Conservation (phyloP, 345 rosid genomes). For the Aegle marmelos region DNA sequence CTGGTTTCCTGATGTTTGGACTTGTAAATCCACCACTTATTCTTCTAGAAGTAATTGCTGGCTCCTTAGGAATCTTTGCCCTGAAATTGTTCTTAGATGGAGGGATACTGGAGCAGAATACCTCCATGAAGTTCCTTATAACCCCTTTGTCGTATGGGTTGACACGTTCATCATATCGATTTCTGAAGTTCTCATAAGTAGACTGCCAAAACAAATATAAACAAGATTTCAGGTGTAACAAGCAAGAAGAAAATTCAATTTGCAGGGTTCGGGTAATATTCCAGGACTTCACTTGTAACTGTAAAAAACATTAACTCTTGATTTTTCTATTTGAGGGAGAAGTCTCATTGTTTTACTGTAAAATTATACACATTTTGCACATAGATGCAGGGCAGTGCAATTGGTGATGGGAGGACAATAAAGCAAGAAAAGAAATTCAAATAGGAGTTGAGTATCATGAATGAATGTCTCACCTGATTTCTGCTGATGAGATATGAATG, state of each 20-base stretch:
- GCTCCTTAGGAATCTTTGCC: conserved; percentile 55
- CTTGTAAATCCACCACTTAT: conserved; percentile 30
- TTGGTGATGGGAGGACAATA: background rate
- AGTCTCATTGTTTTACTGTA: background rate
- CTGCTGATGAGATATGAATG: conserved; percentile 84
- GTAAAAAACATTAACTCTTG: background rate
- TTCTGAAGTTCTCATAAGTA: conserved; percentile 87
- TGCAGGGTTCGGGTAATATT: background rate
- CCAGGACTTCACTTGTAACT: background rate
- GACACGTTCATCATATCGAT: conserved; percentile 52
- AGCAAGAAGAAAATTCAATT: background rate
- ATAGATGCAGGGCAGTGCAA: conserved; percentile 2
- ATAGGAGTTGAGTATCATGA: background rate
- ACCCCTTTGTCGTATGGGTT: conserved; percentile 85
- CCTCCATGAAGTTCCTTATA: conserved; percentile 60
- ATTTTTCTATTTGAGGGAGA: background rate
- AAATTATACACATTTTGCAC: background rate
- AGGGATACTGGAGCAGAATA: conserved; percentile 65
- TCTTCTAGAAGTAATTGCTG: conserved; percentile 47
- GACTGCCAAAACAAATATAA: conserved; percentile 57
- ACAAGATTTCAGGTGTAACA: background rate
- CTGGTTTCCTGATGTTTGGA: conserved; percentile 49
- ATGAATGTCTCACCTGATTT: conserved; percentile 63
- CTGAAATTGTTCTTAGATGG: conserved; percentile 77
- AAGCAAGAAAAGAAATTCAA: conserved; percentile 6